These are phyloP conservation scores for Phtheirospermum japonicum DNA, from an alignment of 257 asterid genomes.

Conservation along the genomic window DNA sequence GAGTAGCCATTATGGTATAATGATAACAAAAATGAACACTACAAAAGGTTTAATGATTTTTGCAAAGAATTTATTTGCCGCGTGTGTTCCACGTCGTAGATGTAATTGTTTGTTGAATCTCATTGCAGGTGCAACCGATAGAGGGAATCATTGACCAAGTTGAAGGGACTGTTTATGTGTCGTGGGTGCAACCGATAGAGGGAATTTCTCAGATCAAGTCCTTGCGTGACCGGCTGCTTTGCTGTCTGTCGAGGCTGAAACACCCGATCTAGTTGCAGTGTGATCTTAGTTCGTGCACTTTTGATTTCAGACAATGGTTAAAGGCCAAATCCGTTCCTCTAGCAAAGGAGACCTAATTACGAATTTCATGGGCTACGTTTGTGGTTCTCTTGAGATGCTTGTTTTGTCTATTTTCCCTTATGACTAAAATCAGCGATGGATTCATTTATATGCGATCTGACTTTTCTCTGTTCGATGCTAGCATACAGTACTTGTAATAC, in stretches of 20 bases:
- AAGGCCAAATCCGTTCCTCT: not conserved
- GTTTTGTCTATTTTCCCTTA: not conserved
- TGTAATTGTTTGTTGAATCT: not conserved
- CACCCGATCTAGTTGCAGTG: constrained; percentile 88
- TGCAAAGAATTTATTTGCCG: not conserved
- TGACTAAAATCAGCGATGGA: not conserved
- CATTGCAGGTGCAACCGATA: constrained; percentile 82
- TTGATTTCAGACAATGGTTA: not conserved
- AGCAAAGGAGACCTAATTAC: not conserved
- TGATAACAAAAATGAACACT: not conserved
- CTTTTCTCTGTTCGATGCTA: not conserved
- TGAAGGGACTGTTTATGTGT: constrained; percentile 78
- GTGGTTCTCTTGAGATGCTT: not conserved
- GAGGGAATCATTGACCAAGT: too few relatives aligned
- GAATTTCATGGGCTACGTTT: not conserved
- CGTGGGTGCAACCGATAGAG: constrained; percentile 97
- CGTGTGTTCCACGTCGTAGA: not conserved
- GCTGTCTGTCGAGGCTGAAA: constrained; percentile 89
- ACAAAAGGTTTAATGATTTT: not conserved
- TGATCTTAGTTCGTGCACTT: constrained; percentile 25
- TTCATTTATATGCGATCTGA: not conserved
- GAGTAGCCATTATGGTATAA: too few relatives aligned
- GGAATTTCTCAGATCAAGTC: constrained; percentile 85
- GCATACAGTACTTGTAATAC: not conserved
- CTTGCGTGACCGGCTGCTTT: constrained; percentile 74